Percentiles rank a stretch among this genome's conserved stretches.
Conservation (phyloP, 164 flowering plant genomes). For the Vitis amurensis region DNA sequence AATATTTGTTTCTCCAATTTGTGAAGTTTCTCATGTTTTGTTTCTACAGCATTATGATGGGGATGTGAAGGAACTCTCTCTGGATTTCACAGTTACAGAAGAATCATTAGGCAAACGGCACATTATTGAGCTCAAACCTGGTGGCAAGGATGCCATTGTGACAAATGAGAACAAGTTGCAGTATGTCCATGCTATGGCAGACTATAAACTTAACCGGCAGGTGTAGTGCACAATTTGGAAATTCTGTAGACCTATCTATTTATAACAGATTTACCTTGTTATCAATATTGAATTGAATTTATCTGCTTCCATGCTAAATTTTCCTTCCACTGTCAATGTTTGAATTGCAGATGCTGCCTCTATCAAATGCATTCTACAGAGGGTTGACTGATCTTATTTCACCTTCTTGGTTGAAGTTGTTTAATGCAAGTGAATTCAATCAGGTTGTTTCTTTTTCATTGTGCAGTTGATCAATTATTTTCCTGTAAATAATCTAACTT, state of each 20-base stretch:
- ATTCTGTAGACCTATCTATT: background rate
- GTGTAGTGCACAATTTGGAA: conserved; percentile 27
- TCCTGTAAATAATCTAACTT: background rate
- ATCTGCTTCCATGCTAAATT: no score
- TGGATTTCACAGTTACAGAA: conserved; percentile 95
- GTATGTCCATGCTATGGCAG: conserved; percentile 95
- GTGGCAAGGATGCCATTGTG: conserved; percentile 81
- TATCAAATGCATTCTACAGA: conserved; percentile 93
- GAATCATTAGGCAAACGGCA: conserved; percentile 73
- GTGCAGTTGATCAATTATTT: background rate
- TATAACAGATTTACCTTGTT: background rate
- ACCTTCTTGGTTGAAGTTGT: conserved; percentile 93
- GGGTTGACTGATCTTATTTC: conserved; percentile 88
- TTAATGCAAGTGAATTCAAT: conserved; percentile 94
- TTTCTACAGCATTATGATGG: conserved; percentile 77
- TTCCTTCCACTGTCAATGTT: no score
- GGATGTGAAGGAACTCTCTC: conserved; percentile 79
- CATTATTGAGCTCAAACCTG: conserved; percentile 83
- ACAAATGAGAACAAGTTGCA: conserved; percentile 96
- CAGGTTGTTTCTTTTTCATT: conserved; percentile 53
- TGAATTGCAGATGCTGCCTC: conserved; percentile 72
- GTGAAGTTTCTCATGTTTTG: conserved; percentile 5
- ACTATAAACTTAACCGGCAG: conserved; percentile 95
- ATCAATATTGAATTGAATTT: conserved; percentile 20
- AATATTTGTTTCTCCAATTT: background rate